Evolutionary conservation across 2,329 filamentous ascomycete genomes (phyloP), one percentile per base, ranked within the genome.

Genomic region (Coniochaeta prunicola): DNA sequence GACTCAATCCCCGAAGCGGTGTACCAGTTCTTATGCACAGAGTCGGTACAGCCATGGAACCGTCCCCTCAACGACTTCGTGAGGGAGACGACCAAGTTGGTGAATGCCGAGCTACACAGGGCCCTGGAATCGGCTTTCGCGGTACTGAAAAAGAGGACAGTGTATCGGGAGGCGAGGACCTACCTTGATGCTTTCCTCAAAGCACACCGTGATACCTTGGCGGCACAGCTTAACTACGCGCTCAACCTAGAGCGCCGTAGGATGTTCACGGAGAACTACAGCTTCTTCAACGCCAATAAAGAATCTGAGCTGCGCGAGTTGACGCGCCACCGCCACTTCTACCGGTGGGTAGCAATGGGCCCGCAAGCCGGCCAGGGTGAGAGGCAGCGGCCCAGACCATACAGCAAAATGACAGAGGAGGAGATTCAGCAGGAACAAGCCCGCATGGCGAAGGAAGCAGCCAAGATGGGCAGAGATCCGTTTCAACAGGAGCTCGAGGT

Each of bases 401-500:
- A 77, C 75, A 74, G 76, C 1, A 69, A 70, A 1, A 72, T 85
- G 68, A 77, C 76, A 0, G 75, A 77, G 1, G 79, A 84, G 26
- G 77, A 82, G 56, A 73, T 74, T 2, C 57, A 59, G 0, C 71
- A 74, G 13, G 82, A 85, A 36, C 68, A 74, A 3, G 74, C 70
- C 33, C 69, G 71, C 30, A 73, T 80, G 8, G 69, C 72, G 24
- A 63, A 68, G 7, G 76, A 84, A 28, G 61, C 76, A 7, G 64
- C 69, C 13, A 80, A 78, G 28, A 73, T 90, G 12, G 79, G 79
- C 0, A 68, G 74, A 0, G 88, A 91, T 64, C 75, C 77, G 0
- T 91, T 84, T 63, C 68, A 76, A 1, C 70, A 73, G 0, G 88
- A 91, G 66, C 70, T 92, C 0, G 75, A 80, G 9, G 82, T 88